Evolutionary conservation across 129 eudicot genomes (phyloP), one percentile per base, ranked within the genome.

Genomic region (Flaveria brownii): DNA sequence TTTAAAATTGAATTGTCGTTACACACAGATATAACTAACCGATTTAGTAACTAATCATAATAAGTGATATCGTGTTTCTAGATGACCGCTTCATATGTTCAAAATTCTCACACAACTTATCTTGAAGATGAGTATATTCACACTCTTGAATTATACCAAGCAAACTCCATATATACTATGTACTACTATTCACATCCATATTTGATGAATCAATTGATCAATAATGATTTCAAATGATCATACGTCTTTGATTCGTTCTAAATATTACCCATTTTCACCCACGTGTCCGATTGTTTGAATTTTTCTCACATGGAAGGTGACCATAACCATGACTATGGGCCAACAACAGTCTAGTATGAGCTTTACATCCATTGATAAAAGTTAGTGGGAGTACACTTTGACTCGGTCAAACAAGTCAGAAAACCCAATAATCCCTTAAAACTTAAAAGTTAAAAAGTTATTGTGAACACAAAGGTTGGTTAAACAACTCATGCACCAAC

Each of bases 351-450:
- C 59, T 61, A 62, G 73, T 49, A 80, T 80, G 74, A 80, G 55
- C 84, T 80, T 80, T 67, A 67, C 64, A 74, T 30, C 83, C 55
- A 67, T 56, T 74, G 80, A 80, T 80, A n/a, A 80, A 80, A 80
- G 84, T 55, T 74, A 67, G 84, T 74, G 83, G 83, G 69, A 73
- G 77, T 77, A 73, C 56, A 57, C 17, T 80, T 80, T 74, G 84
- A 80, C 80, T 45, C 9, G 78, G 84, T 80, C 83, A 80, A 80
- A 73, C 79, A 22, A 65, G 70, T 45, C 73, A 39, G 68, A 72
- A 50, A 78, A 68, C 75, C 62, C 82, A 78, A 72, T 56, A 18
- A 74, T 68, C 30, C 43, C 67, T 60, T 14, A 13, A 17, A 18
- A 18, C 26, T 55, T 55, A 54, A 6, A 62, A n/a, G n/a, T n/a